Evolutionary conservation across 108 stramenopile species (phyloP).

Genomic region (Skeletonema tropicum): DNA sequence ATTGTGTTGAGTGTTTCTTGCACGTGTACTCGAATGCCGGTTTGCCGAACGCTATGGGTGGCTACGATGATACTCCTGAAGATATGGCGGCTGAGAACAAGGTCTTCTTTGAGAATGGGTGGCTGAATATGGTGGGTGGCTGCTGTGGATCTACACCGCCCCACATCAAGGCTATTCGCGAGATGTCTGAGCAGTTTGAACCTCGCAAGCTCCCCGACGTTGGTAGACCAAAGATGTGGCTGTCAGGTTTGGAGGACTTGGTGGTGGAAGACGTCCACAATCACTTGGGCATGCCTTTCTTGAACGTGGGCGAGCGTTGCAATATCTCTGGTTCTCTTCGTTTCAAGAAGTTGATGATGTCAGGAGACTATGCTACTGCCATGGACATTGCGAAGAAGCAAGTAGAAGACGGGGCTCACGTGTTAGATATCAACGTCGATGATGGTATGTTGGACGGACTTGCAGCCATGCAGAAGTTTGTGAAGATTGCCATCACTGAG

Average conservation of each 20-base stretch:
- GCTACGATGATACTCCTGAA: constrained; percentile 96
- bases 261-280: constrained; percentile 93
- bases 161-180: constrained; percentile 93
- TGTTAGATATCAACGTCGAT: constrained; percentile 99
- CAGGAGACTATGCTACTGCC: constrained; percentile 91
- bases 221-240: constrained; percentile 94
- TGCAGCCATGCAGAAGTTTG: constrained; percentile 99
- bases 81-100: constrained; percentile 93
- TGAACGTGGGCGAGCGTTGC: constrained; percentile 98
- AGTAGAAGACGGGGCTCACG: constrained; percentile 98
- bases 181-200: constrained; percentile 61
- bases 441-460: constrained; percentile 98
- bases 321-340: constrained; percentile 95
- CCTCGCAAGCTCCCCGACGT: constrained; percentile 86
- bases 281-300: constrained; percentile 91
- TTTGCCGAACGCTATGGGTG: constrained; percentile 99
- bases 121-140: constrained; percentile 98
- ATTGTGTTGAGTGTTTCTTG: constrained; percentile 94
- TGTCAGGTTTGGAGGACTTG: constrained; percentile 95
- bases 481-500: constrained; percentile 98
- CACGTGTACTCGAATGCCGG: constrained; percentile 99
- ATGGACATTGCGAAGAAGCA: constrained; percentile 99
- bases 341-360: constrained; percentile 98
- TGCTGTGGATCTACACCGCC: constrained; percentile 98
- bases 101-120: constrained; percentile 92